Conservation (phyloP, 2,329 filamentous ascomycete species). For the Xylariales sp. region DNA sequence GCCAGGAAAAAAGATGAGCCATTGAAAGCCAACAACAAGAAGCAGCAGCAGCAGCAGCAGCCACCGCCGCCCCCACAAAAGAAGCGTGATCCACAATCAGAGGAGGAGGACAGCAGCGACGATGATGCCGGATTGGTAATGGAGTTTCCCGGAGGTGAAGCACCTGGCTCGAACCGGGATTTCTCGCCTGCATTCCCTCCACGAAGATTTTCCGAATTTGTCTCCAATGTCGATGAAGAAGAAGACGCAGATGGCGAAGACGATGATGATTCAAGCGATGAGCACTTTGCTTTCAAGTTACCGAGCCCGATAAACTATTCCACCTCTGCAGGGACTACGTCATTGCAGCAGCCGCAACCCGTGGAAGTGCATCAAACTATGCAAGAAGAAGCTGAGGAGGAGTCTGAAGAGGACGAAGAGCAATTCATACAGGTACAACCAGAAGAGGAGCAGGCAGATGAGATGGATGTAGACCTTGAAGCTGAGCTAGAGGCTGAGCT, state of each 20-base stretch:
- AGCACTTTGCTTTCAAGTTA: constrained; percentile 45
- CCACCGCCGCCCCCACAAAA: constrained; percentile 13
- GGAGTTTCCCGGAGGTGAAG: constrained; percentile 53
- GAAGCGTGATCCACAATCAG: constrained; percentile 27
- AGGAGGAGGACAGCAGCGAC: constrained; percentile 48
- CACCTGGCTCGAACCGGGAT: constrained; percentile 26
- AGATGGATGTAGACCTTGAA: constrained; percentile 28
- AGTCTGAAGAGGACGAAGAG: constrained; percentile 27
- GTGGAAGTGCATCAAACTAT: constrained; percentile 9
- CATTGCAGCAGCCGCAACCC: constrained; percentile 1
- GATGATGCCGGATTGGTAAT: constrained; percentile 55
- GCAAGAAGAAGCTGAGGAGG: constrained; percentile 21
- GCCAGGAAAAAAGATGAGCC: no score
- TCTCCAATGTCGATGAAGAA: constrained; percentile 39
- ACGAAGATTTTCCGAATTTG: constrained; percentile 50
- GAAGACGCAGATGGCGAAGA: constrained; percentile 43
- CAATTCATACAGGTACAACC: not conserved
- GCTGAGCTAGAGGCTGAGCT: constrained; percentile 23
- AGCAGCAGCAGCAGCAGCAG: constrained; percentile 2
- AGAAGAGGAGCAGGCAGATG: constrained; percentile 26
- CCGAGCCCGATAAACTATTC: constrained; percentile 47
- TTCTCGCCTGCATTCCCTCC: constrained; percentile 46
- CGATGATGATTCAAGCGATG: constrained; percentile 27
- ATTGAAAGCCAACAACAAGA: constrained; percentile 5
- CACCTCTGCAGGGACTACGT: constrained; percentile 15